Conservation (phyloP, 306 rosid genomes). For the Luffa aegyptiaca region DNA sequence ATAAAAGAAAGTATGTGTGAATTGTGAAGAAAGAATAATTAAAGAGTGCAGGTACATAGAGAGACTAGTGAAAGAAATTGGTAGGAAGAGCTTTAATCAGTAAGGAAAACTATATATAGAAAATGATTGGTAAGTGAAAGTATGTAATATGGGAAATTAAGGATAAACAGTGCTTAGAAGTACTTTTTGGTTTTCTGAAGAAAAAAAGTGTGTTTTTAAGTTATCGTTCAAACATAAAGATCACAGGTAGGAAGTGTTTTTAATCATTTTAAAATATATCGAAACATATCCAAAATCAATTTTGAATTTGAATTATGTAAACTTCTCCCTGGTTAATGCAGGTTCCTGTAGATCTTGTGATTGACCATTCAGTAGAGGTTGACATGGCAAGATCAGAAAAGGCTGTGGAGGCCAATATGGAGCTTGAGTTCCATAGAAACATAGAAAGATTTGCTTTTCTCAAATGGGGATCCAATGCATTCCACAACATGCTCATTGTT, state of each 20-base stretch:
- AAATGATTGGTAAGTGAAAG: neutral
- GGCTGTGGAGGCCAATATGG: slow-evolving; percentile 80
- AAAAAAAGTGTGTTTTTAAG: neutral
- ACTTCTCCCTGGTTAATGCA: slow-evolving; percentile 15
- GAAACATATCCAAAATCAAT: neutral
- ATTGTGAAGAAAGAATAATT: neutral
- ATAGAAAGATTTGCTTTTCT: slow-evolving; percentile 80
- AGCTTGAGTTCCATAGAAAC: slow-evolving; percentile 73
- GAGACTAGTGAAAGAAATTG: neutral
- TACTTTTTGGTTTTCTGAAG: neutral
- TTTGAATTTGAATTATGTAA: neutral
- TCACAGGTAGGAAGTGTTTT: neutral
- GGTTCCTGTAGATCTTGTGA: slow-evolving; percentile 93
- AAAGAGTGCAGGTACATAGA: neutral
- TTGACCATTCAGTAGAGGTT: slow-evolving; percentile 93
- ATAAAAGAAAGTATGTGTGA: no score
- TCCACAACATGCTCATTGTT: slow-evolving; percentile 82
- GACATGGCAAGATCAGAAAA: slow-evolving; percentile 87
- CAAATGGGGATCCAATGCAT: slow-evolving; percentile 88
- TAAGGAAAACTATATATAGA: neutral
- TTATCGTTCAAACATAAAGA: neutral
- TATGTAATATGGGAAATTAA: no score
- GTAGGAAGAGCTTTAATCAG: neutral
- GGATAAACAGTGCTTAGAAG: neutral
- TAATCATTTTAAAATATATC: neutral